Conservation (phyloP, 331 rosid genomes). For the Spiraea crenata region DNA sequence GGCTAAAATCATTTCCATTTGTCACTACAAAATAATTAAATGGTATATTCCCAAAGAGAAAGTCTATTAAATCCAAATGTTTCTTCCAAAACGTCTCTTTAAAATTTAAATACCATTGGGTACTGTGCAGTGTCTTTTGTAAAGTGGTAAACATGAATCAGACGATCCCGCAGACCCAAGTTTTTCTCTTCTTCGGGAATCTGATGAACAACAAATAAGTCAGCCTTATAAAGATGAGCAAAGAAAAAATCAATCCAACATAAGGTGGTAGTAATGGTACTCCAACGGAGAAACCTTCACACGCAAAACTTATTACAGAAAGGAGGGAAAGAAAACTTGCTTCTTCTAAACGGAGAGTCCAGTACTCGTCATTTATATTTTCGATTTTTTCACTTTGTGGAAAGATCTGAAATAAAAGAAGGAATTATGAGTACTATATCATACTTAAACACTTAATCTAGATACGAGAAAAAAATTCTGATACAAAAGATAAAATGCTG, state of each 20-base stretch:
- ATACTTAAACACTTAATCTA: not conserved
- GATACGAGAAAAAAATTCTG: not conserved
- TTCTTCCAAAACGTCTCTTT: not conserved
- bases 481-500: not conserved
- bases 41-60: not conserved
- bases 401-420: constrained; percentile 52
- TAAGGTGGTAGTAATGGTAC: not conserved
- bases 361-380: constrained; percentile 91
- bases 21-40: constrained; percentile 2
- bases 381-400: constrained; percentile 71
- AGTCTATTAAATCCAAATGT: not conserved
- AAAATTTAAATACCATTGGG: constrained; percentile 48
- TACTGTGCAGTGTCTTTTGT: constrained; percentile 66
- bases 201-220: constrained; percentile 32
- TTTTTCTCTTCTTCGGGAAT: constrained; percentile 84
- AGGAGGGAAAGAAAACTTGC: constrained; percentile 26
- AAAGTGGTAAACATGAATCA: constrained; percentile 92
- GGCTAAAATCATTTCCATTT: not conserved
- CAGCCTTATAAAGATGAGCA: constrained; percentile 11
- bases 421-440: not conserved
- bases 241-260: not conserved
- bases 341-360: constrained; percentile 86
- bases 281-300: not conserved
- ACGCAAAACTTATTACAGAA: not conserved
- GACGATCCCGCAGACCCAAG: constrained; percentile 64